Evolutionary conservation across 495 filamentous ascomycete genomes (phyloP), one percentile per base, ranked within the genome.

Genomic region (Cercophora newfieldiana): DNA sequence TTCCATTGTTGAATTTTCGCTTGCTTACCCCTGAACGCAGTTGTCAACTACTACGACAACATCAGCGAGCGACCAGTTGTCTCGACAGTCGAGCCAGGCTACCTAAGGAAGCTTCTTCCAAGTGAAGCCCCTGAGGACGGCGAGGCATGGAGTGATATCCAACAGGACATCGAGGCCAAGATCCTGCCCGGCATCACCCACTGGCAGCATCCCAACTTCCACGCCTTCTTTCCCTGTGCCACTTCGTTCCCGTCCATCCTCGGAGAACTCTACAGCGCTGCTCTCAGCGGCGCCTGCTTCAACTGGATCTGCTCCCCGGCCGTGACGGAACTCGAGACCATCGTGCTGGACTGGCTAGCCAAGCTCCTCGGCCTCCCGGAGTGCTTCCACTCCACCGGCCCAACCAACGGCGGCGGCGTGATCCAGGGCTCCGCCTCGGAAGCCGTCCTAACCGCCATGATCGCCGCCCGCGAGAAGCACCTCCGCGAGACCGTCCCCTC

Each of bases 251-350:
- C 95, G 0, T 89, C 87, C 53, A 92, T 97, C 74, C 87, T 99
- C 2, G 95, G 93, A 4, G 95, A 99, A 78, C 88, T 99, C 76
- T 99, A 97, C 80, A 90, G 87, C 2, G 87, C 91, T 0, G 90
- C 94, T 3, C 93, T 98, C 74, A 94, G 87, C 7, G 91, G 91
- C 2, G 92, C 95, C 12, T 91, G 91, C 8, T 99, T 99, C 83
- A 97, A 97, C 78, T 99, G 95, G 95, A 86, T 97, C 56, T 97
- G 94, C 76, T 93, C 89, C 2, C 95, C 95, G 1, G 95, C 91
- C 21, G 89, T 95, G n/a, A 99, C 95, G 4, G 95, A 99, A 74
- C 83, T 99, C 51, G 95, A 99, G 80, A 97, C 95, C 74, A 61
- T 75, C 55, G 90, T 97, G 31, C 84, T 98, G 67, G 95, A 97